Evolutionary conservation across 805 yeast species (phyloP).

Genomic region (Hanseniaspora vineae): DNA sequence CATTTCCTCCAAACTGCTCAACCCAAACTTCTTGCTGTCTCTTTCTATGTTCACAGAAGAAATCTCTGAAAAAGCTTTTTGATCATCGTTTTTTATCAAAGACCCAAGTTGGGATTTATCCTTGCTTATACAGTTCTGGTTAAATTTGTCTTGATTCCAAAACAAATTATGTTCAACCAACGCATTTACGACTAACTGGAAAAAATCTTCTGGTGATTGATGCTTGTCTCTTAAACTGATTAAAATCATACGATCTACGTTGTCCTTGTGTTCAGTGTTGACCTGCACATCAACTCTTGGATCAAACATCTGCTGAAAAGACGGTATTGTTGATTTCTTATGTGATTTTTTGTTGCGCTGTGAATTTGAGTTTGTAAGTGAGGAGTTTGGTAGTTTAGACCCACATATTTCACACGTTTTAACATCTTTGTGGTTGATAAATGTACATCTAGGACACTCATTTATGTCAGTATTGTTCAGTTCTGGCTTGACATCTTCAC

Average conservation of each 20-base stretch:
- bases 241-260: background rate
- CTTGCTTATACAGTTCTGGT: constrained; percentile 1
- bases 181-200: background rate
- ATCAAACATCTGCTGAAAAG: constrained; percentile 11
- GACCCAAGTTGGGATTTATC: background rate
- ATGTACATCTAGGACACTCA: constrained; percentile 54
- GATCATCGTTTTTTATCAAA: constrained; percentile 3
- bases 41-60: constrained; percentile 20
- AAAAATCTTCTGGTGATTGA: background rate
- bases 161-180: background rate
- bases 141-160: constrained; percentile 5
- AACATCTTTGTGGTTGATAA: constrained; percentile 70
- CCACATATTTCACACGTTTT: constrained; percentile 83
- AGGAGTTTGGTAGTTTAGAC: constrained; percentile 27
- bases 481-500: no score
- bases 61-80: background rate
- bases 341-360: constrained; percentile 6
- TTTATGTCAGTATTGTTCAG: constrained; percentile 7
- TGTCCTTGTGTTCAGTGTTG: constrained; percentile 20
- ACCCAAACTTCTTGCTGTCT: constrained; percentile 41
- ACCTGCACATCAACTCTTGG: constrained; percentile 19
- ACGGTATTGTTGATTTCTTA: constrained; percentile 12
- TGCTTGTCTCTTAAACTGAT: background rate
- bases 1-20: constrained; percentile 51
- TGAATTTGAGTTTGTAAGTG: constrained; percentile 5